phyloP scores from a whole-genome alignment of 1,284 basidiomycete species.

The Paramarasmius palmivorus region DNA sequence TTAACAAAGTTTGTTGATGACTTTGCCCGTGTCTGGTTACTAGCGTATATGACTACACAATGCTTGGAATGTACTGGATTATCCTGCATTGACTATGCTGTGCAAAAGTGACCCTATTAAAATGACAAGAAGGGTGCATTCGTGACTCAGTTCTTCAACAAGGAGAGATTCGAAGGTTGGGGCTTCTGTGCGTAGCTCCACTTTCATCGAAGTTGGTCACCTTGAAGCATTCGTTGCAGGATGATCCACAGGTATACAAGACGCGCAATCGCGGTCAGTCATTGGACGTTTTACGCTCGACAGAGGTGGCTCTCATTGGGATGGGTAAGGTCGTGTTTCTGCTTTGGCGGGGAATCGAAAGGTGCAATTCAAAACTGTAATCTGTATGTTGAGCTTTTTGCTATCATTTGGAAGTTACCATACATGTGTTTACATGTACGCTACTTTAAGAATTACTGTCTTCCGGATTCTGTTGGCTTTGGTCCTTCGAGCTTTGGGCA shows the following conservation, averaged over 20 bases:
- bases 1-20: too few species aligned
- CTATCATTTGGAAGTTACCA: too few species aligned
- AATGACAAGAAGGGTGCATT: constrained; percentile 35
- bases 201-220: background rate
- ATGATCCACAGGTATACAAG: constrained; percentile 12
- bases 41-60: constrained; percentile 46
- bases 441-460: too few species aligned
- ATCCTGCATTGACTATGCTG: constrained; percentile 52
- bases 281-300: constrained; percentile 15
- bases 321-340: constrained; percentile 15
- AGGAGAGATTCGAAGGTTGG: background rate
- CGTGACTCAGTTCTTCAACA: constrained; percentile 24
- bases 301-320: constrained; percentile 17
- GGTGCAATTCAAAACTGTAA: too few species aligned
- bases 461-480: too few species aligned
- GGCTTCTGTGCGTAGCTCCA: background rate
- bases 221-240: constrained; percentile 4
- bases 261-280: constrained; percentile 11
- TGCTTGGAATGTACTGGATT: constrained; percentile 60
- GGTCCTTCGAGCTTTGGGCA: too few species aligned
- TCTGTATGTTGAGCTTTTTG: too few species aligned
- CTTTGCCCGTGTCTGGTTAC: background rate
- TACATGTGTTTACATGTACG: too few species aligned
- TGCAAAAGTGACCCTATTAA: constrained; percentile 46
- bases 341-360: constrained; percentile 13